phyloP scores from a whole-genome alignment of 1,284 basidiomycete species.

The Melampsora larici-populina region DNA sequence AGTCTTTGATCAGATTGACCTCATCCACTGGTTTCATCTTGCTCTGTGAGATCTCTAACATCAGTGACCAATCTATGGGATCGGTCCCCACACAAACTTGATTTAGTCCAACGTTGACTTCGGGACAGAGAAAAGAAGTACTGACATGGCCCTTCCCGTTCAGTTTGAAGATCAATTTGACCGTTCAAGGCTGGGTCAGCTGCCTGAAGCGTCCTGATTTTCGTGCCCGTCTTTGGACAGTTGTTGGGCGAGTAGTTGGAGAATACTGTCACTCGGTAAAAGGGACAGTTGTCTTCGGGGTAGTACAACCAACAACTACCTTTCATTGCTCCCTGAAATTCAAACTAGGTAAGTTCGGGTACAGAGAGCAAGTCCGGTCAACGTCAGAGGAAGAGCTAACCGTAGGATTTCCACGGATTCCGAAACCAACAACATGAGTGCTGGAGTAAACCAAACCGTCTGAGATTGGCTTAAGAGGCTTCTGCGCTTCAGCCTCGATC shows the following conservation, averaged over 20 bases:
- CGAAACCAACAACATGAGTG: slow-evolving; percentile 60
- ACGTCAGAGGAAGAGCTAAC: background rate
- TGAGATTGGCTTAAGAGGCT: slow-evolving; percentile 50
- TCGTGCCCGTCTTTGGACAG: slow-evolving; percentile 55
- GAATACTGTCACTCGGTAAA: slow-evolving; percentile 61
- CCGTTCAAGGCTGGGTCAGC: slow-evolving; percentile 56
- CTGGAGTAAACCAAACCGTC: slow-evolving; percentile 54
- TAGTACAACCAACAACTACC: slow-evolving; percentile 57
- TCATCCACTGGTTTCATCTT: slow-evolving; percentile 58
- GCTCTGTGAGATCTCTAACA: slow-evolving; percentile 61
- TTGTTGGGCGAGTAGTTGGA: slow-evolving; percentile 61
- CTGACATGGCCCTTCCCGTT: slow-evolving; percentile 58
- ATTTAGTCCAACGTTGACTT: background rate
- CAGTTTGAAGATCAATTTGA: slow-evolving; percentile 53
- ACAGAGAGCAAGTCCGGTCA: slow-evolving; percentile 2
- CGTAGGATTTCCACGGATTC: slow-evolving; percentile 56
- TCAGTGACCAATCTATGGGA: slow-evolving; percentile 53
- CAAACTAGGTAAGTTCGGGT: background rate
- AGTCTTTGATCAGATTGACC: slow-evolving; percentile 57
- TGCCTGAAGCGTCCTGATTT: slow-evolving; percentile 57
- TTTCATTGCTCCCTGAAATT: slow-evolving; percentile 46
- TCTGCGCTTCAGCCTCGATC: slow-evolving; percentile 53
- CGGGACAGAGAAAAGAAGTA: slow-evolving; percentile 46
- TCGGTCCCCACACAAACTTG: background rate
- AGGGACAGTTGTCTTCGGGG: slow-evolving; percentile 58